Percentiles rank a stretch among this genome's conserved stretches.
Conservation (phyloP, 768 basidiomycete genomes). For the Leucocoprinus leucothites region DNA sequence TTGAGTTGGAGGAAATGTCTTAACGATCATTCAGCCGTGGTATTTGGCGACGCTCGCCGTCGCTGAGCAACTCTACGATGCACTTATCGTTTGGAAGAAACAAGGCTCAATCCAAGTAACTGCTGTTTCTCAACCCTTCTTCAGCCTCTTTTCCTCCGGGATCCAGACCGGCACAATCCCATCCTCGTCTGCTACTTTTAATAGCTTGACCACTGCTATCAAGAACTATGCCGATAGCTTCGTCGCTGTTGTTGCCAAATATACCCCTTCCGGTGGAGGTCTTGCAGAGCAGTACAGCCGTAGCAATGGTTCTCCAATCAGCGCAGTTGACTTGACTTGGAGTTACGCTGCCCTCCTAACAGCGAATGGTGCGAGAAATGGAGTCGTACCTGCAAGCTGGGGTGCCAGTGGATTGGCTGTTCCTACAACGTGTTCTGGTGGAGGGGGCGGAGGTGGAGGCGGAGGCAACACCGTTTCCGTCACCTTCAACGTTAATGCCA, state of each 20-base stretch:
- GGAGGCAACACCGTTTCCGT: conserved; percentile 37
- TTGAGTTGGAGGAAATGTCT: conserved; percentile 10
- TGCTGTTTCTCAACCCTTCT: conserved; percentile 63
- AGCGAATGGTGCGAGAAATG: conserved; percentile 48
- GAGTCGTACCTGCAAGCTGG: conserved; percentile 52
- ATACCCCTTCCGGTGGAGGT: conserved; percentile 58
- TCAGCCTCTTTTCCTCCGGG: conserved; percentile 50
- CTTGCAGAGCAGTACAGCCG: conserved; percentile 64
- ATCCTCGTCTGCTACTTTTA: conserved; percentile 43
- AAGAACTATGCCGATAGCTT: conserved; percentile 65
- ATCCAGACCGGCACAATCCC: conserved; percentile 51
- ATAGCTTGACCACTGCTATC: conserved; percentile 45
- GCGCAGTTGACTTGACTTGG: conserved; percentile 73
- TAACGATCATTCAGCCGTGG: conserved; percentile 53
- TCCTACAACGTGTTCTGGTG: conserved; percentile 38
- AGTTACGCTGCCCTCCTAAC: conserved; percentile 72
- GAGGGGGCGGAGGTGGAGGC: conserved; percentile 12
- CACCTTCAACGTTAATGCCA: conserved; percentile 63
- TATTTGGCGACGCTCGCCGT: conserved; percentile 71
- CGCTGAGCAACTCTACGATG: conserved; percentile 74
- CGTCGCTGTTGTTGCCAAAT: conserved; percentile 49
- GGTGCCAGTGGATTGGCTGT: conserved; percentile 57
- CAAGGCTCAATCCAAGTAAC: conserved; percentile 54
- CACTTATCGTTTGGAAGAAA: conserved; percentile 60
- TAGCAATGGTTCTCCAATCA: conserved; percentile 45